These are phyloP conservation scores for Butyriboletus loyo DNA, from an alignment of 768 basidiomycete genomes.

Conservation along the genomic window DNA sequence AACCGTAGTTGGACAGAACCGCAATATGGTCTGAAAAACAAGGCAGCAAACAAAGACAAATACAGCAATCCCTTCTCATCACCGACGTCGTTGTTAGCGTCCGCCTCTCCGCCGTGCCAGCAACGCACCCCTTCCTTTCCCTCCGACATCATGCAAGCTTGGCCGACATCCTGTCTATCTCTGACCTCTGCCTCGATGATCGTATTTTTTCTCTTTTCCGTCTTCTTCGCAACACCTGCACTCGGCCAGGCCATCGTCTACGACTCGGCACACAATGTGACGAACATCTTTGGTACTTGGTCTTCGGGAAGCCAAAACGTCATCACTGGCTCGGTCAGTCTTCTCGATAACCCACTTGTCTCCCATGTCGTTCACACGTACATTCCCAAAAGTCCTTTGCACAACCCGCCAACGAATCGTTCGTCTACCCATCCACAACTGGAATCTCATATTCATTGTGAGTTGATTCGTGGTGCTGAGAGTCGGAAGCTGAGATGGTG, in stretches of 20 bases:
- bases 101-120: constrained; percentile 9
- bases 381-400: constrained; percentile 64
- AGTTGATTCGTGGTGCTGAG: constrained; percentile 24
- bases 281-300: constrained; percentile 80
- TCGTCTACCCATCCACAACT: constrained; percentile 80
- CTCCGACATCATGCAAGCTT: background rate
- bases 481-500: background rate
- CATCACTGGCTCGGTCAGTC: constrained; percentile 76
- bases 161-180: background rate
- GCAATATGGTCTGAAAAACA: constrained; percentile 9
- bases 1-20: constrained; percentile 1
- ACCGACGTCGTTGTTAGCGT: constrained; percentile 33
- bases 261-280: constrained; percentile 58
- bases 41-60: constrained; percentile 26
- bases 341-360: background rate
- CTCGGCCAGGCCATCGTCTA: constrained; percentile 40
- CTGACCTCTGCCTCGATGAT: constrained; percentile 8
- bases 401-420: constrained; percentile 76
- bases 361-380: background rate
- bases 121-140: constrained; percentile 1
- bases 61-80: constrained; percentile 16
- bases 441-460: constrained; percentile 91
- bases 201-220: constrained; percentile 22
- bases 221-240: constrained; percentile 28
- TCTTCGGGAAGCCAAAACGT: constrained; percentile 74